phyloP scores from a whole-genome alignment of 371 early-diverging fungal genomes.

The Caulochytrium protostelioides region DNA sequence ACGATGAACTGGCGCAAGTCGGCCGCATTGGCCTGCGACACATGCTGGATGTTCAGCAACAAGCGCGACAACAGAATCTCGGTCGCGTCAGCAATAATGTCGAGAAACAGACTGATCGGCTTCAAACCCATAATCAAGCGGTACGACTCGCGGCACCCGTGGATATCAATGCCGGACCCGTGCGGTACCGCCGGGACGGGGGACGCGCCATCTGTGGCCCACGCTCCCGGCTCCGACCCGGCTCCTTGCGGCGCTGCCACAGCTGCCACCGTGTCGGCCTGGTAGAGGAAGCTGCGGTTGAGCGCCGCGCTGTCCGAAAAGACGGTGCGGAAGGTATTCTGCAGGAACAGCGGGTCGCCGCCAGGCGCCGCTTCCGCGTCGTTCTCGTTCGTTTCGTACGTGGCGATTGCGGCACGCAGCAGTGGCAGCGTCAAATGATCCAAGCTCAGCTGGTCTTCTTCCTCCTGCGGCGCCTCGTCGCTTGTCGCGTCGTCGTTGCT shows the following conservation, averaged over 20 bases:
- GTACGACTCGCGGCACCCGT: constrained; percentile 19
- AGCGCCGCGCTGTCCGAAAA: constrained; percentile 21
- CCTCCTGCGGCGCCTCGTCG: not conserved
- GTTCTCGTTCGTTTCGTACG: not conserved
- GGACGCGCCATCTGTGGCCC: too few relatives aligned
- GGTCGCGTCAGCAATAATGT: constrained; percentile 18
- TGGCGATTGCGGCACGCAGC: not conserved
- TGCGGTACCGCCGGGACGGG: too few relatives aligned
- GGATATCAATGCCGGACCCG: constrained; percentile 29
- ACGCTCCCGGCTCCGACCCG: too few relatives aligned
- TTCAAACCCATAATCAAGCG: constrained; percentile 12
- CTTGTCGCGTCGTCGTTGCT: too few relatives aligned
- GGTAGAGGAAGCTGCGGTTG: constrained; percentile 15
- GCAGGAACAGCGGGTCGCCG: constrained; percentile 11
- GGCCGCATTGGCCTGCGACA: constrained; percentile 7
- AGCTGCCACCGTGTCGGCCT: too few relatives aligned
- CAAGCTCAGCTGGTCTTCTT: constrained; percentile 7
- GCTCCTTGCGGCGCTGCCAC: too few relatives aligned
- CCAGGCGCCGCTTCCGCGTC: not conserved
- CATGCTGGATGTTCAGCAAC: constrained; percentile 15
- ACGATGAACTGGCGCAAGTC: constrained; percentile 19
- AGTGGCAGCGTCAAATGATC: constrained; percentile 3
- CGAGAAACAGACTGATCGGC: constrained; percentile 10
- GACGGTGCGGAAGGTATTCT: constrained; percentile 20
- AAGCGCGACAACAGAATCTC: constrained; percentile 31